Evolutionary conservation across 1,139 yeast species (phyloP).

Genomic region (Pichia sp.): DNA sequence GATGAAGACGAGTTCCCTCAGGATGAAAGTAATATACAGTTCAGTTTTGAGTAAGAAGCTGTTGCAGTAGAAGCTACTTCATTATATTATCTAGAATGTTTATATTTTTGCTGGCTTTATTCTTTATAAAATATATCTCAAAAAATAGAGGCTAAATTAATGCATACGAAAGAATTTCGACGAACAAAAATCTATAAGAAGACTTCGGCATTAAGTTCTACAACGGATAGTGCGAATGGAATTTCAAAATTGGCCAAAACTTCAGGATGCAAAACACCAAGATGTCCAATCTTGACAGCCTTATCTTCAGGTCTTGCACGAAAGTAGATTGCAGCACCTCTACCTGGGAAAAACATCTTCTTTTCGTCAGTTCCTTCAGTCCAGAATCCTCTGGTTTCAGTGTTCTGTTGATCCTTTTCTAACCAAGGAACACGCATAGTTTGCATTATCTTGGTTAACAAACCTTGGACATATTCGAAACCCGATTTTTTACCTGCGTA

Average conservation of each 20-base stretch:
- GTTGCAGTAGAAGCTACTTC: neutral
- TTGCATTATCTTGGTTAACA: constrained; percentile 92
- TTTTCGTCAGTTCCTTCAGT: constrained; percentile 65
- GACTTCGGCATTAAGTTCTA: constrained; percentile 85
- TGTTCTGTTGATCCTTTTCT: constrained; percentile 53
- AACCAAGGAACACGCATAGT: constrained; percentile 89
- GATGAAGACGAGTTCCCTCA: constrained; percentile 32
- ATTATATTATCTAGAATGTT: neutral
- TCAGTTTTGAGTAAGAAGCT: constrained; percentile 24
- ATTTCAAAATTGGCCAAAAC: constrained; percentile 83
- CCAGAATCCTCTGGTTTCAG: constrained; percentile 74
- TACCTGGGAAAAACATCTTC: constrained; percentile 89
- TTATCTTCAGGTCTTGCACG: constrained; percentile 58
- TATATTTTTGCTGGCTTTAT: neutral
- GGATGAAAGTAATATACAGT: constrained; percentile 28
- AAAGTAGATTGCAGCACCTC: constrained; percentile 86
- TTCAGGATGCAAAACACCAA: constrained; percentile 96
- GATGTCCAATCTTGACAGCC: constrained; percentile 63
- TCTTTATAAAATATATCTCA: constrained; percentile 1
- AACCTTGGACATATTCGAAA: constrained; percentile 90
- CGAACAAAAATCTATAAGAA: constrained; percentile 46
- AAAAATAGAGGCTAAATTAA: neutral
- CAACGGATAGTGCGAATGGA: constrained; percentile 88
- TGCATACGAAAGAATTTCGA: neutral
- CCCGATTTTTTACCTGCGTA: constrained; percentile 95